A percentile compares a stretch with the other conserved stretches of the same genome.
These are phyloP conservation scores for Microsporum canis DNA, from an alignment of 2,329 filamentous ascomycete species.

Conservation along the genomic window DNA sequence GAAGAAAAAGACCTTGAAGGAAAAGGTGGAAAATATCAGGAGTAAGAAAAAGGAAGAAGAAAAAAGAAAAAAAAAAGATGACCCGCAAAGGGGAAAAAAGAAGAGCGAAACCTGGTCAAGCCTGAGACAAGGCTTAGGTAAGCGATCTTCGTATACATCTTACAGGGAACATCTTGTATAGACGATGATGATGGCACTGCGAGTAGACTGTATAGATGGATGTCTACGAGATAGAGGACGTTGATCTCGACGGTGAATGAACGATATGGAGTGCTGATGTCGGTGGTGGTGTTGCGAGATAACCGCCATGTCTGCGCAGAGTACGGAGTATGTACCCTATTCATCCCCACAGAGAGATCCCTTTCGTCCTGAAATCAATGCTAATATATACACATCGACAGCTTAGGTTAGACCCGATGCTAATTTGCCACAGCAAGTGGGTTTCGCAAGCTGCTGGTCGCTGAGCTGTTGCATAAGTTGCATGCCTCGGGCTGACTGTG, in stretches of 20 bases:
- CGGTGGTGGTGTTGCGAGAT: no score
- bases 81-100: not conserved
- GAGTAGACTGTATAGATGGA: no score
- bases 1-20: not conserved
- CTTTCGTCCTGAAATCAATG: not conserved
- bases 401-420: not conserved
- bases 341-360: not conserved
- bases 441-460: not conserved
- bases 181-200: no score
- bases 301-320: no score
- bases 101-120: not conserved
- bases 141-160: not conserved
- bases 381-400: not conserved
- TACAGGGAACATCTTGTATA: not conserved
- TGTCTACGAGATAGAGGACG: no score
- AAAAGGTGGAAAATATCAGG: not conserved
- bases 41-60: not conserved
- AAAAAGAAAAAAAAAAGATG: not conserved
- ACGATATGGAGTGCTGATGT: no score
- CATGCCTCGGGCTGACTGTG: not conserved
- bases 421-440: not conserved
- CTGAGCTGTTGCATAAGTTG: not conserved
- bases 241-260: no score
- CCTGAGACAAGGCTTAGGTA: conserved; percentile 1
- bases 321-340: no score